phyloP scores from a whole-genome alignment of 768 basidiomycete species.

The Tulasnella sp. region DNA sequence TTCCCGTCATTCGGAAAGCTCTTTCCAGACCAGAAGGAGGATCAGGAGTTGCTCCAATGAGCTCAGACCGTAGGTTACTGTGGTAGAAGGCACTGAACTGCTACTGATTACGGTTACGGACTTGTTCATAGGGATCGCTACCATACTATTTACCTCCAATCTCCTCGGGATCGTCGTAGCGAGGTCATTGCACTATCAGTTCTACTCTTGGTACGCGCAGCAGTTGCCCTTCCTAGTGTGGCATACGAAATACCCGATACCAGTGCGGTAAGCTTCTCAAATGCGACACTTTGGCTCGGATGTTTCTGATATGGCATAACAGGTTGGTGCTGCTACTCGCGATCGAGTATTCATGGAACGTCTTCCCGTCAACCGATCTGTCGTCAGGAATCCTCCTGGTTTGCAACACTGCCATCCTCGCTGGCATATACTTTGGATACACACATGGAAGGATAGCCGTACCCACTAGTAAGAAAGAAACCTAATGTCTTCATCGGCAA shows the following conservation, averaged over 20 bases:
- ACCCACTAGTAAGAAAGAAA: neutral
- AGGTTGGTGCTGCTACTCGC: conserved; percentile 59
- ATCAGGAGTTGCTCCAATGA: conserved; percentile 48
- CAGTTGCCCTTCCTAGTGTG: conserved; percentile 81
- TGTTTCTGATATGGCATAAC: conserved; percentile 25
- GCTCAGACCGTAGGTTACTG: conserved; percentile 60
- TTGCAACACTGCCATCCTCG: conserved; percentile 52
- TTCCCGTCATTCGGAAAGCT: conserved; percentile 53
- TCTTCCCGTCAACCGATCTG: conserved; percentile 70
- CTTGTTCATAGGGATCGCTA: conserved; percentile 58
- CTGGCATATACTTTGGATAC: conserved; percentile 55
- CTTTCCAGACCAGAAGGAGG: conserved; percentile 51
- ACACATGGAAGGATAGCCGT: conserved; percentile 33
- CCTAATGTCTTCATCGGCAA: neutral
- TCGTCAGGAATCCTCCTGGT: conserved; percentile 57
- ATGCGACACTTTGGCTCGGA: conserved; percentile 23
- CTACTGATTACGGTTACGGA: conserved; percentile 31
- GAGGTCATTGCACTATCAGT: conserved; percentile 95
- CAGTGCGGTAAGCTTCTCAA: conserved; percentile 53
- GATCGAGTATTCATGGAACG: conserved; percentile 86
- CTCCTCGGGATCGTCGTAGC: conserved; percentile 88
- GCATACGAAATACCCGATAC: conserved; percentile 61
- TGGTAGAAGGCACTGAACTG: conserved; percentile 5
- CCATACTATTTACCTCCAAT: conserved; percentile 85
- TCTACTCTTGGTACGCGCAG: conserved; percentile 95